Percentiles rank a stretch among this genome's conserved stretches.
Evolutionary conservation across 179 eudicot genomes (phyloP).

Genomic region (Amaranthus tricolor): DNA sequence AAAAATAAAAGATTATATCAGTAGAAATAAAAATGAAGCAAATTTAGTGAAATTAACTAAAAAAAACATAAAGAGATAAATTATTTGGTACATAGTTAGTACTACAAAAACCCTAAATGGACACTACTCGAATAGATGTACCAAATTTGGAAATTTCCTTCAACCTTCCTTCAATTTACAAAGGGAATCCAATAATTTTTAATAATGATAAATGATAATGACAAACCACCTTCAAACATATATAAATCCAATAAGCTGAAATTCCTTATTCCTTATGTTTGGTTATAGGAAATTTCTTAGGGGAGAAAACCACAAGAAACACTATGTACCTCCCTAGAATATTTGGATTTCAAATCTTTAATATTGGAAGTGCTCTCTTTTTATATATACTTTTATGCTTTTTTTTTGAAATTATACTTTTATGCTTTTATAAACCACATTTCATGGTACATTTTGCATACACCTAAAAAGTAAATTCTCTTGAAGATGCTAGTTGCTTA

Average conservation of each 20-base stretch:
- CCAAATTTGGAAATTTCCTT: background rate
- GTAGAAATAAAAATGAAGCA: no score
- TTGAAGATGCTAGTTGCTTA: conserved; percentile 7
- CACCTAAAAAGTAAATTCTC: conserved; percentile 6
- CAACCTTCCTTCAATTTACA: background rate
- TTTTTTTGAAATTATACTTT: background rate
- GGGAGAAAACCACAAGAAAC: background rate
- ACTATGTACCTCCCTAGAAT: background rate
- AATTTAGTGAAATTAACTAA: no score
- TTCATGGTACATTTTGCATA: background rate
- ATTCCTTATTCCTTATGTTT: background rate
- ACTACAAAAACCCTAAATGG: background rate
- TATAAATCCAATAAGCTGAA: background rate
- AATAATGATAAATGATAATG: background rate
- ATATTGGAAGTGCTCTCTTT: background rate
- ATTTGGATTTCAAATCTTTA: background rate
- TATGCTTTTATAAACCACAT: conserved; percentile 2
- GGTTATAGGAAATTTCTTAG: background rate
- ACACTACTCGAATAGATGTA: background rate
- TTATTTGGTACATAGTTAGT: background rate
- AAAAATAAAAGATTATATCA: no score
- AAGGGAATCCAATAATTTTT: background rate
- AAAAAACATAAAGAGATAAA: no score
- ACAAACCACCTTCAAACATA: conserved; percentile 7
- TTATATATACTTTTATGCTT: background rate